Base-by-base conservation (phyloP, 129 eudicot species). In the Chrysanthemum seticuspe region DNA sequence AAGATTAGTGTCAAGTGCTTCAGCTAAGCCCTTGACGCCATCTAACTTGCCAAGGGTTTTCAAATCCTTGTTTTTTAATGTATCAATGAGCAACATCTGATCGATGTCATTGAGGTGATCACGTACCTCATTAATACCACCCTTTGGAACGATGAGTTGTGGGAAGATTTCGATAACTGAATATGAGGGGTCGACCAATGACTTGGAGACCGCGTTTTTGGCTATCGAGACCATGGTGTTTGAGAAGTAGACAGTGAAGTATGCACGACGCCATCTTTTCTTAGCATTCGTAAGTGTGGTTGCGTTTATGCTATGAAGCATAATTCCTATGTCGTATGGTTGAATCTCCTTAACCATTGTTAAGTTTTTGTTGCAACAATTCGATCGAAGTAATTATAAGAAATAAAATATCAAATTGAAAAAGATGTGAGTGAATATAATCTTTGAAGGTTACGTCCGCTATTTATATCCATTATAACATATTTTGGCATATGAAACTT, bases 221-320 rank as follows among this genome's bases (percentile, higher is more conserved):
- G 80, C 75, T 7, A 86, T 72, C 40, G 90, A 83, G 1, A 77
- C 67, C 71, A 85, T 62, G 58, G 79, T 79, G 59, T 80, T 82
- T 10, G 96, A 86, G 72, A 82, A 79, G 47, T 72, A 76, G 13
- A 89, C 80, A 36, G 81, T 75, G 13, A 84, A 67, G 72, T 84
- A 89, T 5, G 91, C 89, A 13, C 84, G 70, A 6, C 96, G 83
- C 96, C 96, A 89, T 80, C 90, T 76, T 72, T 86, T 89, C 59
- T 84, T 87, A 50, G 91, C 85, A 52, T 77, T 76, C 27, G 89
- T 81, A 60, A 77, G 54, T 56, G 78, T 47, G 67, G 76, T 19
- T 9, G 83, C 72, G 77, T 68, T 74, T 5, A 81, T 66, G 74
- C 69, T 76, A 16, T 76, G 68, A 10, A 89, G 31, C 70, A 89